Evolutionary conservation across 495 filamentous ascomycete species (phyloP), one percentile per base, ranked within the genome.

Genomic region (Penicillium ucsense): DNA sequence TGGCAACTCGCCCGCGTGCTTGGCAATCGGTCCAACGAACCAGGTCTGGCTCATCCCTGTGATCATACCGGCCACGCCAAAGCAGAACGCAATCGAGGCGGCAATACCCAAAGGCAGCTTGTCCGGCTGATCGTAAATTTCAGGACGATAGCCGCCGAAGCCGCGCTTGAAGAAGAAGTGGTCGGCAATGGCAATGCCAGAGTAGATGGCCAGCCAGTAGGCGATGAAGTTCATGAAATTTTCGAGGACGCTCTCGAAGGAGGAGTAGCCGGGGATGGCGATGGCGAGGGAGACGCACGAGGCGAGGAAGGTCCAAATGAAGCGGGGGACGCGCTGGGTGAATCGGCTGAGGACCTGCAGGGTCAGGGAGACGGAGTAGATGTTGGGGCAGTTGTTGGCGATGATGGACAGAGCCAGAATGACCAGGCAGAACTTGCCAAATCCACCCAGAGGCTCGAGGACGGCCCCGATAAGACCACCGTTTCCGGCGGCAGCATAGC

Each of bases 381-480:
- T 84, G 69, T 85, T 89, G n/a, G 91, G 87, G 67, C 83, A 89
- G 70, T 89, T 90, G 71, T 85, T 91, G 47, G 85, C 84, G 53
- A 90, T 78, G 59, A 88, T 90, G 52, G 79, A 83, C 30, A 91
- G 75, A 0, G 86, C 83, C 4, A 94, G 78, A 38, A 94, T 70
- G 44, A 90, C 80, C 12, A 94, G 60, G 64, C 88, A 92, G 72
- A 92, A 89, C 58, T 87, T 76, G 50, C 88, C 88, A 57, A 91
- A 90, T 38, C 73, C 70, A 28, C 87, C 88, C 0, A 89, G 71
- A 2, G 74, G 74, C 3, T 78, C 77, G 0, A 94, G 74, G 6
- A 85, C 83, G 7, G 79, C 77, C 4, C 67, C 79, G 11, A 94
- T 72, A 5, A 94, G 66, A 20, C 86, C 87, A 10, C 88, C 88